Evolutionary conservation across 2,329 filamentous ascomycete genomes (phyloP).

Genomic region (Kalmusia sp.): DNA sequence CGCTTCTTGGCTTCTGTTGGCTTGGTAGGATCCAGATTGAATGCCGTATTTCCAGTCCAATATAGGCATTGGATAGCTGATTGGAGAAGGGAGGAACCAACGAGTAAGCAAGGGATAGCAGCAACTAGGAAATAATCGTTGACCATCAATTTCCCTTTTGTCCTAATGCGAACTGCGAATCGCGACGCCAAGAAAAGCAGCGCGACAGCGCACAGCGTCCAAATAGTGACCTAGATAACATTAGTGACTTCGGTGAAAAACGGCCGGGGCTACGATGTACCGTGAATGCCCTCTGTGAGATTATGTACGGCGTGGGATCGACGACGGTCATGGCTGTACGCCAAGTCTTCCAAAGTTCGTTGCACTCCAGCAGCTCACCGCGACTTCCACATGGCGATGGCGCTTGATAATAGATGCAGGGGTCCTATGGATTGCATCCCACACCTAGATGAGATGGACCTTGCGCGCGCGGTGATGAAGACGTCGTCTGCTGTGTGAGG

Average conservation of each 20-base stretch:
- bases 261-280: neutral
- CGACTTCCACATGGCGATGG: neutral
- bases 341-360: neutral
- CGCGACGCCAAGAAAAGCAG: conserved; percentile 20
- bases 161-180: conserved; percentile 18
- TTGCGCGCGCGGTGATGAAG: neutral
- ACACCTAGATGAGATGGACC: neutral
- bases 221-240: conserved; percentile 9
- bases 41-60: neutral
- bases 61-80: conserved; percentile 14
- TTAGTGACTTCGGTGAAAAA: neutral
- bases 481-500: neutral
- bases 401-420: neutral
- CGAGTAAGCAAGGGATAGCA: conserved; percentile 17
- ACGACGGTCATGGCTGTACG: neutral
- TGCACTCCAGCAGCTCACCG: neutral
- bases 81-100: conserved; percentile 18
- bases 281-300: neutral
- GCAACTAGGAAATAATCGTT: conserved; percentile 26
- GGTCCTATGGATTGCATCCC: neutral
- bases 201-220: conserved; percentile 8
- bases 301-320: neutral
- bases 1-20: conserved; percentile 1
- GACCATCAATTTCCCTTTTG: conserved; percentile 22
- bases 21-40: neutral